These are phyloP conservation scores for Fusarium aywerte DNA, from an alignment of 2,329 filamentous ascomycete species.

Conservation along the genomic window DNA sequence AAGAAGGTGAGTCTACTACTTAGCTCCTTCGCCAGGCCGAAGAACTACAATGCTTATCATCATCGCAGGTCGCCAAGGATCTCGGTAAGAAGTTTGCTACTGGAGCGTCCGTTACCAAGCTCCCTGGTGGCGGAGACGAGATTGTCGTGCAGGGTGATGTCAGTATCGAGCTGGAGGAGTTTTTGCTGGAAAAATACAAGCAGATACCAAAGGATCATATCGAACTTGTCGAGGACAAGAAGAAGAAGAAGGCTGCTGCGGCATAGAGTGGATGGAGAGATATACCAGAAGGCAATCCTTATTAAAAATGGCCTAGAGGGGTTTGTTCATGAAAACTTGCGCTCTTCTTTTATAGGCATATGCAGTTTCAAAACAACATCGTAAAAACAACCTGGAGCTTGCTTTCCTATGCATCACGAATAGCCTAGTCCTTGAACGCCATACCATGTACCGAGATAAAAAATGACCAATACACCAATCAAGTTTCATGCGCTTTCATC, in stretches of 20 bases:
- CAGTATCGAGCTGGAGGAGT: conserved; percentile 93
- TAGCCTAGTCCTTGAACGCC: conserved; percentile 36
- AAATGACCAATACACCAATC: not conserved
- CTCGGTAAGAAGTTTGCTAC: conserved; percentile 99
- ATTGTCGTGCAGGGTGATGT: conserved; percentile 98
- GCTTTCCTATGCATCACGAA: conserved; percentile 26
- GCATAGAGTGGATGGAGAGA: conserved; percentile 28
- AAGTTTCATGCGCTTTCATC: conserved; percentile 13
- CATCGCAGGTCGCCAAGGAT: conserved; percentile 79
- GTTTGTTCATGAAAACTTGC: conserved; percentile 36
- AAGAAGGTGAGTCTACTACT: conserved; percentile 72
- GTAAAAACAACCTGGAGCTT: conserved; percentile 19
- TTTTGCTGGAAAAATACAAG: conserved; percentile 87
- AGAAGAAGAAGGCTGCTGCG: conserved; percentile 71
- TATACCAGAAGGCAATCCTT: conserved; percentile 32
- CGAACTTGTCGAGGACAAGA: conserved; percentile 95
- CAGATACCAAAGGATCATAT: conserved; percentile 95
- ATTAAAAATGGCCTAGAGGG: conserved; percentile 32
- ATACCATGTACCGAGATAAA: conserved; percentile 21
- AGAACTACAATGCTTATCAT: conserved; percentile 25
- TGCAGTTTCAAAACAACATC: conserved; percentile 25
- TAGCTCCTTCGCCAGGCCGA: not conserved
- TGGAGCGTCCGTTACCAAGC: conserved; percentile 90
- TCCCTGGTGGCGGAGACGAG: conserved; percentile 86
- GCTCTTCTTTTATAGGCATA: conserved; percentile 28